A percentile compares a stretch with the other conserved stretches of the same genome.
Evolutionary conservation across 2,329 filamentous ascomycete genomes (phyloP).

Genomic region (Curvularia spicifera): DNA sequence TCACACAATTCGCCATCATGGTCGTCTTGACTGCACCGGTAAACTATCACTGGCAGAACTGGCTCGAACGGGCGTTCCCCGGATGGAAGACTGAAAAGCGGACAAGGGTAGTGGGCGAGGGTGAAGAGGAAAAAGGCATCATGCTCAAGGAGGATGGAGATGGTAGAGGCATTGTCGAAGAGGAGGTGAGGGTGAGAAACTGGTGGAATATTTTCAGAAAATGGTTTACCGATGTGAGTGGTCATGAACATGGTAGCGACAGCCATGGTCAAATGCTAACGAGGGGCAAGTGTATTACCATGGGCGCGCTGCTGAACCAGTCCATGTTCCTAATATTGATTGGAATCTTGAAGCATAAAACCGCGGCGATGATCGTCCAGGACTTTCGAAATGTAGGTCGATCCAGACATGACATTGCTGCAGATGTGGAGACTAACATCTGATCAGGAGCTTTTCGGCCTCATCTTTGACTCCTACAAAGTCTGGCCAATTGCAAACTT

Average conservation of each 20-base stretch:
- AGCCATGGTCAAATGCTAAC: slow-evolving; percentile 13
- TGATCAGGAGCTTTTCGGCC: slow-evolving; percentile 38
- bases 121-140: slow-evolving; percentile 40
- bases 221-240: slow-evolving; percentile 63
- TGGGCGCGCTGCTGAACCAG: slow-evolving; percentile 70
- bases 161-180: slow-evolving; percentile 33
- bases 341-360: slow-evolving; percentile 56
- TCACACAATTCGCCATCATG: slow-evolving; percentile 61
- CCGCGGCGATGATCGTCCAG: slow-evolving; percentile 35
- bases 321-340: slow-evolving; percentile 68
- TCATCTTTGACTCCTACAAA: slow-evolving; percentile 68
- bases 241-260: background rate
- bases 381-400: slow-evolving; percentile 49
- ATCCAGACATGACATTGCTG: slow-evolving; percentile 18
- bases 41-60: slow-evolving; percentile 86
- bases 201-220: slow-evolving; percentile 70
- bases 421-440: slow-evolving; percentile 16
- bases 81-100: slow-evolving; percentile 52
- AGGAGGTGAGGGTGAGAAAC: slow-evolving; percentile 41
- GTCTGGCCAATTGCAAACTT: slow-evolving; percentile 76
- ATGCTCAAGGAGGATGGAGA: slow-evolving; percentile 38
- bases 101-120: slow-evolving; percentile 22
- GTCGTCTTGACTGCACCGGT: slow-evolving; percentile 75
- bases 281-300: slow-evolving; percentile 58
- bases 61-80: slow-evolving; percentile 76